These are phyloP conservation scores for Neurospora sp. DNA, from an alignment of 2,329 filamentous ascomycete species.

Conservation along the genomic window DNA sequence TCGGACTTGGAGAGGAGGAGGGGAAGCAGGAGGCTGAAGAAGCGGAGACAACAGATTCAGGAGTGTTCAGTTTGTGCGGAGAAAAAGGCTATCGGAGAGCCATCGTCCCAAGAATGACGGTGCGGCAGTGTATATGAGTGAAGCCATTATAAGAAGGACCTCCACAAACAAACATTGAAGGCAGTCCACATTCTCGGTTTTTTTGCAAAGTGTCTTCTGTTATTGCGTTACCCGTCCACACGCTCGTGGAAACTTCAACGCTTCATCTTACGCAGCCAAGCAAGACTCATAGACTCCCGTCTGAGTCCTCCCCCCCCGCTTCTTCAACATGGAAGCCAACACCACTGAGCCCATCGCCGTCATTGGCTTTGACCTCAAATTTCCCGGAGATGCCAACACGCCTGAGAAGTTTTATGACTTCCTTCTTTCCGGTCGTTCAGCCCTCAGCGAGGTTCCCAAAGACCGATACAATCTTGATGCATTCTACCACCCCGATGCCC, in stretches of 20 bases:
- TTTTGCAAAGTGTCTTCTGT: no score
- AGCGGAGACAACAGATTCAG: neutral
- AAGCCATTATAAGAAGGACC: no score
- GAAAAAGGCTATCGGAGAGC: no score
- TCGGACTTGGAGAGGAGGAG: neutral
- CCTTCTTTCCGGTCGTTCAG: conserved; percentile 6
- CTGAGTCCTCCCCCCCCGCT: neutral
- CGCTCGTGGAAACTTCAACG: no score
- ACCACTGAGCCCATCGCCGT: conserved; percentile 20
- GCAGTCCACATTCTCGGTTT: no score
- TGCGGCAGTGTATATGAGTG: no score
- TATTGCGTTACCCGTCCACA: no score
- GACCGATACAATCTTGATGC: conserved; percentile 6
- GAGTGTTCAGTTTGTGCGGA: no score
- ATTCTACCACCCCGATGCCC: conserved; percentile 10
- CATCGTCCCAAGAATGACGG: no score
- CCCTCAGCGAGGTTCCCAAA: neutral
- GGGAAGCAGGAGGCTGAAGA: neutral
- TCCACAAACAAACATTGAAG: no score
- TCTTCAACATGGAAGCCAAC: neutral
- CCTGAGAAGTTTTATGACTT: conserved; percentile 22
- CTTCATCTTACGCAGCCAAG: no score
- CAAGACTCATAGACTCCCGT: no score
- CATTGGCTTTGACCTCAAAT: conserved; percentile 21
- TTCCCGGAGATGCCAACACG: conserved; percentile 18